Base-by-base conservation (phyloP, 345 rosid genomes). In the Psidium guajava region DNA sequence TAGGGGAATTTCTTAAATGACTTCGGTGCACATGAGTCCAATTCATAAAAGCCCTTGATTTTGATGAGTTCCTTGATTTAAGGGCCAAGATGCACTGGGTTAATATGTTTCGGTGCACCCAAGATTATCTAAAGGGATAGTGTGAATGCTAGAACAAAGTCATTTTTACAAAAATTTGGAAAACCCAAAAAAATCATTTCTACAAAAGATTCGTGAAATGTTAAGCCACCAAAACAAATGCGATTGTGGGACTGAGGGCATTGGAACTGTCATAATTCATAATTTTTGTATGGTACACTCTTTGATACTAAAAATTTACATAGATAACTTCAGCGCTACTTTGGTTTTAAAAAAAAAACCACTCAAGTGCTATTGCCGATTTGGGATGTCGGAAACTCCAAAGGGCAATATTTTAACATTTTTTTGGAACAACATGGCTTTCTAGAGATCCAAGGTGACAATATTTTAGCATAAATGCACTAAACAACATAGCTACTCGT, bases 211-310 rank as follows among this genome's bases (percentile, higher is more conserved):
- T 32, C 75, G 11, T 16, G 75, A 64, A 28, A 28, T 61, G 75
- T 16, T 36, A 10, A 64, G 16, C 8, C 22, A 32, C 40, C 6
- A 64, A 32, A 64, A 28, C 22, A 16, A 16, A 9, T 16, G 75
- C 0, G 12, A 64, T 32, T 2, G 0, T 3, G 24, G 12, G 5
- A 21, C 6, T 8, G 28, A 64, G 75, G 20, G 22, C 6, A 28
- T 0, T 32, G 11, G 1, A 28, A 64, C 1, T 7, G 11, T 16
- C 12, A 32, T 64, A 15, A 32, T 5, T 16, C 12, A 32, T 64
- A 15, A 32, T 5, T 5, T 32, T 32, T 0, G 1, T 53, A 15
- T 0, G 1, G 1, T 0, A 0, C 22, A 28, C 10, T 28, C 12
- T 4, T 32, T 7, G 16, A 1, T 32, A 2, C 3, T 5, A 22